Percentiles rank a stretch among this genome's conserved stretches.
These are phyloP conservation scores for Echeveria elegans DNA, from an alignment of 164 flowering plant genomes.

Conservation along the genomic window DNA sequence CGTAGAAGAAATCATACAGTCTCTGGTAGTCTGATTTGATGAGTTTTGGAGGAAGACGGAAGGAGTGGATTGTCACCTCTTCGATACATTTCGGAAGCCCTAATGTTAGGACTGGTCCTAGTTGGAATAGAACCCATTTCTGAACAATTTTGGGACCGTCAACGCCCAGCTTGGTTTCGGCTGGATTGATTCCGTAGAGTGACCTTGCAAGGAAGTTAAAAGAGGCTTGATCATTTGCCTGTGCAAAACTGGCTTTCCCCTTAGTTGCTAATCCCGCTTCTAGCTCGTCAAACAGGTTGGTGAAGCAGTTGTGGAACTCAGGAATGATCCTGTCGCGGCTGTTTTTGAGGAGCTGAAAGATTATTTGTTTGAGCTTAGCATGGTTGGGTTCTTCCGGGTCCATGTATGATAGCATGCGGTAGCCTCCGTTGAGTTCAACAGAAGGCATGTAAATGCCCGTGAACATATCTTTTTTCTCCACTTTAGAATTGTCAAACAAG, in stretches of 20 bases:
- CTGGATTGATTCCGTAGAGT: conserved; percentile 38
- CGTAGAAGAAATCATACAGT: conserved; percentile 57
- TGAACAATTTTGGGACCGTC: conserved; percentile 43
- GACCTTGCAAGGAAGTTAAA: conserved; percentile 53
- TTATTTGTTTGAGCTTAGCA: conserved; percentile 49
- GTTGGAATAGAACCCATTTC: conserved; percentile 60
- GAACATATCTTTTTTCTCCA: conserved; percentile 68
- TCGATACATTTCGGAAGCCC: conserved; percentile 57
- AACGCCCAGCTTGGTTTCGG: conserved; percentile 35
- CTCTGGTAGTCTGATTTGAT: conserved; percentile 47
- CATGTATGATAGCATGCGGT: conserved; percentile 62
- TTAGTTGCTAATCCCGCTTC: conserved; percentile 38
- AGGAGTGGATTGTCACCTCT: conserved; percentile 45
- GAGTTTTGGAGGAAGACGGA: conserved; percentile 46
- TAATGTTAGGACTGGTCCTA: conserved; percentile 46
- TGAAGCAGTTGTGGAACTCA: conserved; percentile 37
- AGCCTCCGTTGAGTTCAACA: conserved; percentile 69
- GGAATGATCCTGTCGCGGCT: conserved; percentile 52
- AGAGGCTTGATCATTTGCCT: conserved; percentile 44
- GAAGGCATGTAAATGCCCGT: conserved; percentile 86
- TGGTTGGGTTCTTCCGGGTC: conserved; percentile 80
- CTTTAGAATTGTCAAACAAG: conserved; percentile 65
- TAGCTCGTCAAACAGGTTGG: conserved; percentile 35
- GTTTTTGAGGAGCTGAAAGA: conserved; percentile 44
- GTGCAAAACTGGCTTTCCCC: conserved; percentile 43